These are phyloP conservation scores for Rhodotorula sp. DNA, from an alignment of 1,284 basidiomycete species.

Conservation along the genomic window DNA sequence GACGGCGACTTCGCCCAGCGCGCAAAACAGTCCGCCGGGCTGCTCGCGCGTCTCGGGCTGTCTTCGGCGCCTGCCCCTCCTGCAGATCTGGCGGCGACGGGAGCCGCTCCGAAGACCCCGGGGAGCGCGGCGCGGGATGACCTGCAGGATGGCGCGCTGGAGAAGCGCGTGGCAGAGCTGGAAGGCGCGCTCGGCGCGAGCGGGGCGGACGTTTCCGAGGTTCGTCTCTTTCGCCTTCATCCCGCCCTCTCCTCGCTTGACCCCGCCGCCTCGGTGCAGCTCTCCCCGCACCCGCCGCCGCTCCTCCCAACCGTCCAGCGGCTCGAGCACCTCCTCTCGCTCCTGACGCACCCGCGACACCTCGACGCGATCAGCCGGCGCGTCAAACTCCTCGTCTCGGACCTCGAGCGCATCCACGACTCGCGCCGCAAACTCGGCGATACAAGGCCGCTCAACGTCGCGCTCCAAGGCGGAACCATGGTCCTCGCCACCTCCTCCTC, in stretches of 20 bases:
- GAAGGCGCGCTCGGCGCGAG: constrained; percentile 70
- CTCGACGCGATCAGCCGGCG: constrained; percentile 94
- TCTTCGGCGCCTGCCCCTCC: neutral
- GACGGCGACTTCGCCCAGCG: constrained; percentile 10
- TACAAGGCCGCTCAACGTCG: constrained; percentile 45
- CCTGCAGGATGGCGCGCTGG: constrained; percentile 21
- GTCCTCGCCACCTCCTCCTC: constrained; percentile 40
- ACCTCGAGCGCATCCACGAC: constrained; percentile 80
- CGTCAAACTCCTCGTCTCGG: constrained; percentile 86
- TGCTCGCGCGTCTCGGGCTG: constrained; percentile 13
- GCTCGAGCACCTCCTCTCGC: constrained; percentile 78
- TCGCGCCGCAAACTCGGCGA: constrained; percentile 53
- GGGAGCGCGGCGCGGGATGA: neutral
- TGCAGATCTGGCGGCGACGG: neutral
- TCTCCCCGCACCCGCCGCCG: constrained; percentile 64
- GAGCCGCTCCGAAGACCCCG: too few species aligned
- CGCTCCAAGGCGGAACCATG: constrained; percentile 52
- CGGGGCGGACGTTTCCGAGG: constrained; percentile 47
- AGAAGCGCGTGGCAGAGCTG: constrained; percentile 67
- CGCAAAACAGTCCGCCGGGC: constrained; percentile 10
- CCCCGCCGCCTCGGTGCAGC: constrained; percentile 44
- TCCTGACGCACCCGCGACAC: constrained; percentile 92
- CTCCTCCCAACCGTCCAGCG: constrained; percentile 77
- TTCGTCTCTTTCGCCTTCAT: constrained; percentile 44
- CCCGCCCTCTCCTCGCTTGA: too few species aligned